phyloP scores from a whole-genome alignment of 1,284 basidiomycete species.

The Irpex lacteus region DNA sequence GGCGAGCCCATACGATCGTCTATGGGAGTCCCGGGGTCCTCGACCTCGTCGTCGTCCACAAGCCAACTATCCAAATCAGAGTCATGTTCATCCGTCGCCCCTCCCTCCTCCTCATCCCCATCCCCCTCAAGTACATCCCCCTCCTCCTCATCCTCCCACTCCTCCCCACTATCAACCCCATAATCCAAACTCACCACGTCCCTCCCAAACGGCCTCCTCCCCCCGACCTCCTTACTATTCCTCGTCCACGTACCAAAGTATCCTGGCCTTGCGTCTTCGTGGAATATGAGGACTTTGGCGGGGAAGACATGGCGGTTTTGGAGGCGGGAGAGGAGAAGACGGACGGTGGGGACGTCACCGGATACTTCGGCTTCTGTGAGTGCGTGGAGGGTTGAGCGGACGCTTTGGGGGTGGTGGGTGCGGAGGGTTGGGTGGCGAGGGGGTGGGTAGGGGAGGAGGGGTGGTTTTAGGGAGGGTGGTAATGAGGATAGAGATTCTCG shows the following conservation, averaged over 20 bases:
- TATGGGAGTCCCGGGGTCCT: conserved; percentile 39
- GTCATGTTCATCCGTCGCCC: conserved; percentile 53
- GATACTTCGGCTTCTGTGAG: conserved; percentile 76
- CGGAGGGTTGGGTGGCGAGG: conserved; percentile 28
- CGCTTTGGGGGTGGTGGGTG: conserved; percentile 32
- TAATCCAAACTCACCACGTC: conserved; percentile 77
- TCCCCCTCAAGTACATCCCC: conserved; percentile 50
- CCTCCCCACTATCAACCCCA: conserved; percentile 80
- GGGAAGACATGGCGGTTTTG: conserved; percentile 57
- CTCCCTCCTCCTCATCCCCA: conserved; percentile 63
- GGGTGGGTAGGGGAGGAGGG: conserved; percentile 27
- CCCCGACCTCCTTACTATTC: conserved; percentile 64
- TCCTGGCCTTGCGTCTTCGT: conserved; percentile 75
- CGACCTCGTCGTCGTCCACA: conserved; percentile 71
- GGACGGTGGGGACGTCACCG: conserved; percentile 53
- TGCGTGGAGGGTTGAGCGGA: conserved; percentile 58
- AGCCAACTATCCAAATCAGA: conserved; percentile 78
- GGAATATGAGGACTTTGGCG: conserved; percentile 74
- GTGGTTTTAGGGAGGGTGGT: conserved; percentile 26
- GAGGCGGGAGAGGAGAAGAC: conserved; percentile 51
- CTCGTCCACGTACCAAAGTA: conserved; percentile 88
- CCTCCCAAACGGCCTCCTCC: conserved; percentile 70
- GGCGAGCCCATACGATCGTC: conserved; percentile 40
- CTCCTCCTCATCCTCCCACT: conserved; percentile 78
- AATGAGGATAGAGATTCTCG: conserved; percentile 36